Conservation (phyloP, 1,284 basidiomycete genomes). For the Malassezia furfur region DNA sequence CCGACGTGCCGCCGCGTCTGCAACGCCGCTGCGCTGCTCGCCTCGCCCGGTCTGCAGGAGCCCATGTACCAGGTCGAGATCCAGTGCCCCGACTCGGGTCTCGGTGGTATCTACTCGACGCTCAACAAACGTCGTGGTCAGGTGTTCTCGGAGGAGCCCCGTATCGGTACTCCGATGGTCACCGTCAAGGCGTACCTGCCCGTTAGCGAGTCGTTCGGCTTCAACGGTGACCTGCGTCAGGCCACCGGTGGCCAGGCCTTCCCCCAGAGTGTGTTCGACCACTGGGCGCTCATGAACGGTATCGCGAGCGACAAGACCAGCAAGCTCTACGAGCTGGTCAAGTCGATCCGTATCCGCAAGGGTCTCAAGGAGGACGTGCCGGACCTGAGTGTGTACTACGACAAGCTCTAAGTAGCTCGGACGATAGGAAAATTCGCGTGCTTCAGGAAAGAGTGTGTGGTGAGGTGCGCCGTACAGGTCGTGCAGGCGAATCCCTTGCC, state of each 20-base stretch:
- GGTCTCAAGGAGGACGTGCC: constrained; percentile 56
- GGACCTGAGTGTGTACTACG: constrained; percentile 29
- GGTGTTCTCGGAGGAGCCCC: constrained; percentile 95
- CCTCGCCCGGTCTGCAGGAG: constrained; percentile 85
- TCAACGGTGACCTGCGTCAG: constrained; percentile 90
- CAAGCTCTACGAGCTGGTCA: constrained; percentile 81
- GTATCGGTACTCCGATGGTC: constrained; percentile 97
- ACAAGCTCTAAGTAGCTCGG: constrained; percentile 22
- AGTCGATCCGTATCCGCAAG: constrained; percentile 74
- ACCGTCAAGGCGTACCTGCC: constrained; percentile 98
- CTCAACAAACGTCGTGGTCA: constrained; percentile 98
- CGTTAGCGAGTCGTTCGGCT: constrained; percentile 95
- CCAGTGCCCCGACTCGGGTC: constrained; percentile 92
- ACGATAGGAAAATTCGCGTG: no score
- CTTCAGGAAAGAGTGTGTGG: no score
- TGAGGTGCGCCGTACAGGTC: no score
- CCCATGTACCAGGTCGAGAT: constrained; percentile 97
- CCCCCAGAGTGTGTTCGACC: constrained; percentile 88
- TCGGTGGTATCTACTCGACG: constrained; percentile 89
- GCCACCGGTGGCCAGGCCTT: constrained; percentile 94
- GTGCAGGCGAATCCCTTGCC: no score
- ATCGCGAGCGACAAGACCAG: constrained; percentile 61
- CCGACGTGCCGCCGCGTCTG: constrained; percentile 90
- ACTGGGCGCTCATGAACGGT: constrained; percentile 60
- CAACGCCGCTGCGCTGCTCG: constrained; percentile 89